phyloP scores from a whole-genome alignment of 306 rosid species.

The Castanea sativa region DNA sequence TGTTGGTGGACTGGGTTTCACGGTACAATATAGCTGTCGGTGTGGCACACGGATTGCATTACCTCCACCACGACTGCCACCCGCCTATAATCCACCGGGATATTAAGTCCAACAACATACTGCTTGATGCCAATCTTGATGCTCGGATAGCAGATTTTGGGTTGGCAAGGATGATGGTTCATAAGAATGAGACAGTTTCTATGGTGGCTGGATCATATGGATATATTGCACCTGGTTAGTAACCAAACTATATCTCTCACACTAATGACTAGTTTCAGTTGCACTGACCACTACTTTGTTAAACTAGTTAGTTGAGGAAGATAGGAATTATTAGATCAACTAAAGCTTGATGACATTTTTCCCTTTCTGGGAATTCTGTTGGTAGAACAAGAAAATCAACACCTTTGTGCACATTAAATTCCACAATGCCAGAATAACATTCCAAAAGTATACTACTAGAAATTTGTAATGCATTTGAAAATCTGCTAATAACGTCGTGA shows the following conservation, averaged over 20 bases:
- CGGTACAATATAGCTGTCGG: constrained; percentile 84
- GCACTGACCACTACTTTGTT: not conserved
- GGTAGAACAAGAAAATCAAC: no score
- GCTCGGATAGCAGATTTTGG: constrained; percentile 94
- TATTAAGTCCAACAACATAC: constrained; percentile 84
- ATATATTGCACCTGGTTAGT: constrained; percentile 90
- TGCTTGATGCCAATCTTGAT: constrained; percentile 74
- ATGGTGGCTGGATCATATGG: constrained; percentile 92
- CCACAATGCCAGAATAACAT: not conserved
- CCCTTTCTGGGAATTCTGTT: no score
- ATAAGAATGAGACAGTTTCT: constrained; percentile 78
- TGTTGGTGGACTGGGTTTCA: constrained; percentile 85
- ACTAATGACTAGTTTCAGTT: not conserved
- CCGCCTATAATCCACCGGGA: constrained; percentile 82
- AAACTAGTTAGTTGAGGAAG: not conserved
- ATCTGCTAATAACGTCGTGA: not conserved
- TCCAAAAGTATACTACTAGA: not conserved
- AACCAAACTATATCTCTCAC: not conserved
- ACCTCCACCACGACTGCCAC: constrained; percentile 89
- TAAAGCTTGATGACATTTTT: not conserved
- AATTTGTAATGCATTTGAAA: not conserved
- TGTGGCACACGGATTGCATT: constrained; percentile 78
- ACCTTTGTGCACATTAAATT: no score
- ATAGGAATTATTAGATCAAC: not conserved
- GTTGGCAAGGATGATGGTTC: constrained; percentile 78